These are phyloP conservation scores for Phytophthora macrochlamydospora DNA, from an alignment of 352 stramenopile species.

Conservation along the genomic window DNA sequence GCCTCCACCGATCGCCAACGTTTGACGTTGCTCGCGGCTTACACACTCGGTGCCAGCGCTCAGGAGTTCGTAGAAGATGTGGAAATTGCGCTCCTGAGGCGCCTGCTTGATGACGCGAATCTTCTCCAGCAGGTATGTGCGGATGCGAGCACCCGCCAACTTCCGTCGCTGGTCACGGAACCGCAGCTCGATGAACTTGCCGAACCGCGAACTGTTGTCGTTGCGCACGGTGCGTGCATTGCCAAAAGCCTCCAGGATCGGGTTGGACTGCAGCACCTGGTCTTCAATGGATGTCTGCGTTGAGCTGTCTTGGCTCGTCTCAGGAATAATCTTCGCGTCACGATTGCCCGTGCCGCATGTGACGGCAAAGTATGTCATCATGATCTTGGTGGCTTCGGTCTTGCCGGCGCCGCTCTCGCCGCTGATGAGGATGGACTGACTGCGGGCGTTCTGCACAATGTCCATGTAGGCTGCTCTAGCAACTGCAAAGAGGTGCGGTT, in stretches of 20 bases:
- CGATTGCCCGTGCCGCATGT: constrained; percentile 51
- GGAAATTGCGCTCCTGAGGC: constrained; percentile 81
- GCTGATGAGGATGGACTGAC: constrained; percentile 88
- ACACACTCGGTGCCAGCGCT: constrained; percentile 37
- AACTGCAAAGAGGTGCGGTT: constrained; percentile 81
- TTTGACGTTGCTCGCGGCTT: constrained; percentile 32
- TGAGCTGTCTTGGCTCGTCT: constrained; percentile 16
- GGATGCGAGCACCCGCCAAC: constrained; percentile 78
- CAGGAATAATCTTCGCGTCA: constrained; percentile 5
- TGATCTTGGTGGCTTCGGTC: constrained; percentile 91
- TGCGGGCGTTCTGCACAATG: constrained; percentile 67
- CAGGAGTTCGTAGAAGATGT: constrained; percentile 90
- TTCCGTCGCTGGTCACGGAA: constrained; percentile 52
- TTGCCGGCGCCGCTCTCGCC: constrained; percentile 88
- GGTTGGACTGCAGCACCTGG: constrained; percentile 91
- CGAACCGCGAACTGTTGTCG: constrained; percentile 90
- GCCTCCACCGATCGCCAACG: constrained; percentile 41
- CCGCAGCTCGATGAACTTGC: constrained; percentile 91
- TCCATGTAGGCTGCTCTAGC: constrained; percentile 73
- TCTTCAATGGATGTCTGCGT: constrained; percentile 57
- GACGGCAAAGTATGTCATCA: constrained; percentile 89
- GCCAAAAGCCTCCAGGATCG: constrained; percentile 91
- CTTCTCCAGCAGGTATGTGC: constrained; percentile 96
- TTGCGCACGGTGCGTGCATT: constrained; percentile 90
- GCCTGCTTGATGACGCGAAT: constrained; percentile 88